Evolutionary conservation across 179 eudicot genomes (phyloP).

Genomic region (Actinidia chinensis): DNA sequence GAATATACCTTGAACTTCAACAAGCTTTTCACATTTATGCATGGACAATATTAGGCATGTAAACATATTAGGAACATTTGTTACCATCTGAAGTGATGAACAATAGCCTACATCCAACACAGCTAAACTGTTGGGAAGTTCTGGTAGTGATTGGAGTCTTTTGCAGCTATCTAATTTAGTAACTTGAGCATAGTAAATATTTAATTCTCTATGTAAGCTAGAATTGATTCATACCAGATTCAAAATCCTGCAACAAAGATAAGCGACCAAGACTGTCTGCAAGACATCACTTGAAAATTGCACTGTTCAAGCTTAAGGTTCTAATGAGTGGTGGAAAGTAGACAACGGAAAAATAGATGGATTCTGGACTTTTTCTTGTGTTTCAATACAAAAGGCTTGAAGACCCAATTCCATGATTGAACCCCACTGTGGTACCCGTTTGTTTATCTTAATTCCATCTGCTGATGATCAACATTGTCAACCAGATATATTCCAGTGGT

Average conservation of each 20-base stretch:
- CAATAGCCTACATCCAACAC: background rate
- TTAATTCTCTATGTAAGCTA: constrained; percentile 15
- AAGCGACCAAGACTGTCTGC: constrained; percentile 11
- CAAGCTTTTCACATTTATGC: background rate
- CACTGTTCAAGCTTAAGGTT: constrained; percentile 13
- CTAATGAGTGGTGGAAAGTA: constrained; percentile 13
- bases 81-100: constrained; percentile 5
- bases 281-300: constrained; percentile 14
- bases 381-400: background rate
- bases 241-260: constrained; percentile 18
- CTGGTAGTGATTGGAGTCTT: constrained; percentile 13
- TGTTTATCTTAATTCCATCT: background rate
- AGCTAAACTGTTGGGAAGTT: constrained; percentile 17
- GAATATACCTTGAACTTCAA: constrained; percentile 12
- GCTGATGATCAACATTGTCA: constrained; percentile 1
- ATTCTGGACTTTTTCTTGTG: background rate
- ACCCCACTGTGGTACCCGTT: constrained; percentile 31
- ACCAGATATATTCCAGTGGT: background rate
- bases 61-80: background rate
- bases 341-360: background rate
- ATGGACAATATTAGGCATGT: background rate
- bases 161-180: constrained; percentile 18
- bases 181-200: constrained; percentile 4
- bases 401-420: background rate
- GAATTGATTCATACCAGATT: constrained; percentile 18